Evolutionary conservation across 345 rosid genomes (phyloP).

Genomic region (Ceriops decandra): DNA sequence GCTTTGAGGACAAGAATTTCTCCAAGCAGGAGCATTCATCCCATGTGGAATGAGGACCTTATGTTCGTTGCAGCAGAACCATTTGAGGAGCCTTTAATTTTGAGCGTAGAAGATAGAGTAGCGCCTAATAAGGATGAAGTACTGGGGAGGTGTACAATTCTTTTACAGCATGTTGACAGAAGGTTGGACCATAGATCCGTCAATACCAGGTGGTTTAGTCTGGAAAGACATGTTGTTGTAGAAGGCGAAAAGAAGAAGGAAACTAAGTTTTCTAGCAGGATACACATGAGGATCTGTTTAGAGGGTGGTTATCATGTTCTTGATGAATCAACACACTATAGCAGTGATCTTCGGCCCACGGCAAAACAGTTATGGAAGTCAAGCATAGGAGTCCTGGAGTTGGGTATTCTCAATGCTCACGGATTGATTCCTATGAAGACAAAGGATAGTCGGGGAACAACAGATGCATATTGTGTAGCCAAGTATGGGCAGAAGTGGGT

Average conservation of each 20-base stretch:
- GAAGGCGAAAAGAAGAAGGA: slow-evolving; percentile 68
- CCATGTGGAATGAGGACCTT: slow-evolving; percentile 75
- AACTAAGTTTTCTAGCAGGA: slow-evolving; percentile 85
- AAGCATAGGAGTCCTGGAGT: slow-evolving; percentile 72
- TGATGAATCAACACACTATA: slow-evolving; percentile 88
- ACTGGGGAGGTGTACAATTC: slow-evolving; percentile 54
- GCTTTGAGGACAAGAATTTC: slow-evolving; percentile 44
- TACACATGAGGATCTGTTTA: slow-evolving; percentile 50
- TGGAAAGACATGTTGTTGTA: slow-evolving; percentile 48
- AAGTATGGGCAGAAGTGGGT: slow-evolving; percentile 98
- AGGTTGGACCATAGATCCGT: slow-evolving; percentile 59
- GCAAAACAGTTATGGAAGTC: slow-evolving; percentile 74
- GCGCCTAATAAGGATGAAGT: slow-evolving; percentile 72
- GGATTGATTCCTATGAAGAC: slow-evolving; percentile 87
- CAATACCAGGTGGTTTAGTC: slow-evolving; percentile 70
- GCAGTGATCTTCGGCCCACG: slow-evolving; percentile 92
- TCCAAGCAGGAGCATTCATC: slow-evolving; percentile 52
- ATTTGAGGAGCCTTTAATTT: slow-evolving; percentile 64
- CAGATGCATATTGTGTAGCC: slow-evolving; percentile 93
- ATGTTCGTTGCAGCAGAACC: slow-evolving; percentile 97
- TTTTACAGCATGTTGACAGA: slow-evolving; percentile 43
- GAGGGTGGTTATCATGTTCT: slow-evolving; percentile 97
- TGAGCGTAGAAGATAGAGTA: slow-evolving; percentile 68
- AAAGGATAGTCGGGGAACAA: slow-evolving; percentile 60
- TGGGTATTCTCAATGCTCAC: slow-evolving; percentile 77